Evolutionary conservation across 1,284 basidiomycete genomes (phyloP).

Genomic region (Boletus calvinii): DNA sequence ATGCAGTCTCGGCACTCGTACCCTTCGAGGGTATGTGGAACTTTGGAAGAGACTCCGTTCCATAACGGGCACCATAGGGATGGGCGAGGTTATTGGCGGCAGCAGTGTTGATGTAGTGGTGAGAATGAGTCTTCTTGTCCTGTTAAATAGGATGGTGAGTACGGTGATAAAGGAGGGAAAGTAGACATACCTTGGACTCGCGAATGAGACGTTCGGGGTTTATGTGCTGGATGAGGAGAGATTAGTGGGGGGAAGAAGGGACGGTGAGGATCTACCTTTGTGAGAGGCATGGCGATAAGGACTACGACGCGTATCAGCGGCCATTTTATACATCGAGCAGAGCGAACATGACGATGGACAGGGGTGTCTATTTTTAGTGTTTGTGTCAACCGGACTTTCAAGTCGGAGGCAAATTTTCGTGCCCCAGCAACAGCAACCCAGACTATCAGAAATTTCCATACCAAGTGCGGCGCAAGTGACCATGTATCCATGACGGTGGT

Average conservation of each 20-base stretch:
- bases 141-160: slow-evolving; percentile 20
- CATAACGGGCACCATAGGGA: slow-evolving; percentile 66
- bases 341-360: not conserved
- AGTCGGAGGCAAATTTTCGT: no score
- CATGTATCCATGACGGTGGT: no score
- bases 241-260: not conserved
- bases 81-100: slow-evolving; percentile 37
- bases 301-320: not conserved
- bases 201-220: slow-evolving; percentile 61
- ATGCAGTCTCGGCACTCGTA: slow-evolving; percentile 55
- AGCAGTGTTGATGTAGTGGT: slow-evolving; percentile 40
- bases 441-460: no score
- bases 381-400: no score
- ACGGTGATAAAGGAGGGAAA: not conserved
- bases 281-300: slow-evolving; percentile 41
- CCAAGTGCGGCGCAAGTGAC: no score
- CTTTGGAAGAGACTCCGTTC: slow-evolving; percentile 63
- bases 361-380: not conserved
- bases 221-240: slow-evolving; percentile 49
- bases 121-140: slow-evolving; percentile 47
- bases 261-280: slow-evolving; percentile 40
- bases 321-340: slow-evolving; percentile 1
- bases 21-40: slow-evolving; percentile 66
- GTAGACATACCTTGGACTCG: slow-evolving; percentile 46
- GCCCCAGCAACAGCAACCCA: no score